A percentile compares a stretch with the other conserved stretches of the same genome.
Evolutionary conservation across 495 filamentous ascomycete genomes (phyloP).

Genomic region (Cairneyella variabilis): DNA sequence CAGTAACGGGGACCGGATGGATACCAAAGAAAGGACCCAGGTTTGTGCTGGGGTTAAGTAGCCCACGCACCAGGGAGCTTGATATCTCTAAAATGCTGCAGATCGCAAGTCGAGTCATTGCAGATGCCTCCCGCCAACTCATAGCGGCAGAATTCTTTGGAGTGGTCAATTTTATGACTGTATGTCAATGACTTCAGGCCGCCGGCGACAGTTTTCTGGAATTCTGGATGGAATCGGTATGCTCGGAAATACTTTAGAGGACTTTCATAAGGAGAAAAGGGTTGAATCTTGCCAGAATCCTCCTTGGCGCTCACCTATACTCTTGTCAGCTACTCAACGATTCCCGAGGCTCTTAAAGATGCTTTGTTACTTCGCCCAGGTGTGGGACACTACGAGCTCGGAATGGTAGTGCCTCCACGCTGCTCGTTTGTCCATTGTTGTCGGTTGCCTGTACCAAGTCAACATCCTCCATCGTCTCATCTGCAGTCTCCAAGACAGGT

Average conservation of each 20-base stretch:
- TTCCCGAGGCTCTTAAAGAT: constrained; percentile 23
- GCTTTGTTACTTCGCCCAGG: constrained; percentile 32
- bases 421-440: neutral
- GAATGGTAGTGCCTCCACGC: neutral
- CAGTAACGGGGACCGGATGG: constrained; percentile 51
- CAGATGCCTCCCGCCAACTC: constrained; percentile 73
- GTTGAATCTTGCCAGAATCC: constrained; percentile 5
- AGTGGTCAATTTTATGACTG: constrained; percentile 78
- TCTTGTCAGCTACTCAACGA: constrained; percentile 12
- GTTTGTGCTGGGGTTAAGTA: constrained; percentile 13
- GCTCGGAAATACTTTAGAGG: constrained; percentile 78
- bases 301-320: constrained; percentile 4
- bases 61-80: constrained; percentile 72
- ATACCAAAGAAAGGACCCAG: constrained; percentile 27
- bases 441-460: neutral
- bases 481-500: neutral
- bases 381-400: constrained; percentile 26
- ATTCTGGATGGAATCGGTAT: constrained; percentile 84
- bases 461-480: neutral
- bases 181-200: constrained; percentile 90
- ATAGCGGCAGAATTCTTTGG: constrained; percentile 66
- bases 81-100: constrained; percentile 81
- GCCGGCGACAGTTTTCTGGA: constrained; percentile 59
- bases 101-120: constrained; percentile 63
- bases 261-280: constrained; percentile 74